phyloP scores from a whole-genome alignment of 2,329 filamentous ascomycete species.

The Penicillium glabrum region DNA sequence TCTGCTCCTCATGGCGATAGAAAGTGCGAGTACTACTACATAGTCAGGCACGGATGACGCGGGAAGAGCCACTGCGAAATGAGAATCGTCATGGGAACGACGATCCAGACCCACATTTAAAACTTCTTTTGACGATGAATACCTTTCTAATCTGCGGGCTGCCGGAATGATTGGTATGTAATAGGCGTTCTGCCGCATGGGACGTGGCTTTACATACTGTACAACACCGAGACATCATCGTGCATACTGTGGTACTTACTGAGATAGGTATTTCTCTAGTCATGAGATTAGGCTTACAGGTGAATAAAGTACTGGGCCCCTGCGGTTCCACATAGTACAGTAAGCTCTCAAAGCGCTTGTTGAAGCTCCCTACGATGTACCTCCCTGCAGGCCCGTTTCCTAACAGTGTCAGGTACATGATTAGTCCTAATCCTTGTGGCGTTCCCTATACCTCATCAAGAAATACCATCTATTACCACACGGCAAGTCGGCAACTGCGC shows the following conservation, averaged over 20 bases:
- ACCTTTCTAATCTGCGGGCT: conserved; percentile 5
- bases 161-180: not conserved
- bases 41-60: conserved; percentile 20
- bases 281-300: not conserved
- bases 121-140: conserved; percentile 16
- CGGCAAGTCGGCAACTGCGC: not conserved
- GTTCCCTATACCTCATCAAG: not conserved
- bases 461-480: not conserved
- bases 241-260: conserved; percentile 2
- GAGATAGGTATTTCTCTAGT: not conserved
- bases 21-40: not conserved
- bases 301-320: not conserved
- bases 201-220: not conserved
- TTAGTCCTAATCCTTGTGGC: not conserved
- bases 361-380: not conserved
- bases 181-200: not conserved
- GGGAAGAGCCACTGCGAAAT: conserved; percentile 19
- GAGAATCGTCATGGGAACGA: conserved; percentile 24
- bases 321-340: not conserved
- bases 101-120: conserved; percentile 24
- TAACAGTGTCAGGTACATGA: not conserved
- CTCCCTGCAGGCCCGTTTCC: conserved; percentile 5
- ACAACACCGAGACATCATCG: conserved; percentile 5
- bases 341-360: not conserved
- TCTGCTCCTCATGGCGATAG: not conserved